Conservation (phyloP, 2,329 filamentous ascomycete genomes). For the Talaromyces sp. region DNA sequence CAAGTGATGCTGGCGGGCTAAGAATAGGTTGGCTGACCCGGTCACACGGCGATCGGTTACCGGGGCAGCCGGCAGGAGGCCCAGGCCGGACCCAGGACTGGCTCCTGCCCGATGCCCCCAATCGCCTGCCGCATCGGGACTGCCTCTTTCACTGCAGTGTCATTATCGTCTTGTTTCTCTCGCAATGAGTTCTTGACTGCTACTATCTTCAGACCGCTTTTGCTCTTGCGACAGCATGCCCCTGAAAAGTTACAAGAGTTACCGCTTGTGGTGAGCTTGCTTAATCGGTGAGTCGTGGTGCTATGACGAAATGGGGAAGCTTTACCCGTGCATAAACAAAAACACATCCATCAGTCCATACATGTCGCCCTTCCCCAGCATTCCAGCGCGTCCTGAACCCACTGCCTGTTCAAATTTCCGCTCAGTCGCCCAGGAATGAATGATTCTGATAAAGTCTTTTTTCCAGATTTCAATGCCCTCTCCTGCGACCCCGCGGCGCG, state of each 20-base stretch:
- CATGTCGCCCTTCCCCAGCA: neutral
- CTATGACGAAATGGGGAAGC: neutral
- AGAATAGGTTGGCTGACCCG: neutral
- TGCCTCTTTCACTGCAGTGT: neutral
- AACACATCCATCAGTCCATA: neutral
- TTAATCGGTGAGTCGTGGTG: neutral
- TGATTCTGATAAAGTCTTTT: neutral
- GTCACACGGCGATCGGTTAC: conserved; percentile 7
- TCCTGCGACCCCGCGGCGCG: conserved; percentile 30
- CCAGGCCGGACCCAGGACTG: neutral
- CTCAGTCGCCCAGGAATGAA: neutral
- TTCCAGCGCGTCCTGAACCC: neutral
- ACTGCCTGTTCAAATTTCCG: neutral
- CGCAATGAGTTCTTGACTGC: neutral
- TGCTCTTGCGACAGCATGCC: neutral
- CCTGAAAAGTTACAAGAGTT: neutral
- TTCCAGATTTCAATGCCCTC: conserved; percentile 33
- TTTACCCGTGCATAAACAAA: neutral
- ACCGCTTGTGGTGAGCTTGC: neutral
- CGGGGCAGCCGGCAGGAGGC: conserved; percentile 8
- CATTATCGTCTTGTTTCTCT: neutral
- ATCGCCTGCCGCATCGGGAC: neutral
- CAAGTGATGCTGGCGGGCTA: neutral
- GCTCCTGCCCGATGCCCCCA: neutral
- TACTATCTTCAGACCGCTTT: neutral